A percentile compares a stretch with the other conserved stretches of the same genome.
These are phyloP conservation scores for Aphelidium insulamus DNA, from an alignment of 371 early-diverging fungal genomes.

Conservation along the genomic window DNA sequence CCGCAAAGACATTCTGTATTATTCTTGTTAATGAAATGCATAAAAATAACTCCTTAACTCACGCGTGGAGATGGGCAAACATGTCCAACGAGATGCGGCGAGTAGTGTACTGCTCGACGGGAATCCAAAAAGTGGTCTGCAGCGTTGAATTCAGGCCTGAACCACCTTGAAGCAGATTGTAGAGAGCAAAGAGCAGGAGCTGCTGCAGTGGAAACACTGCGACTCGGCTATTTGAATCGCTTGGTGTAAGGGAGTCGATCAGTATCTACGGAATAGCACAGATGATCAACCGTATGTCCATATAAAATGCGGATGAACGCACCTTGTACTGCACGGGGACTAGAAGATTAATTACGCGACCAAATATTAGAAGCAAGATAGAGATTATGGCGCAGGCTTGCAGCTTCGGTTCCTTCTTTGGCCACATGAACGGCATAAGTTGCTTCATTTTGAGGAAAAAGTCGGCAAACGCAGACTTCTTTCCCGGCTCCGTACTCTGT, in stretches of 20 bases:
- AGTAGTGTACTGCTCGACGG: conserved; percentile 74
- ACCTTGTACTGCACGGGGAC: conserved; percentile 54
- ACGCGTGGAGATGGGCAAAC: conserved; percentile 58
- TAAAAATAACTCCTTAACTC: background rate
- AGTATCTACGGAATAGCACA: conserved; percentile 29
- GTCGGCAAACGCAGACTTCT: conserved; percentile 16
- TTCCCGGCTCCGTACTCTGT: too few relatives aligned
- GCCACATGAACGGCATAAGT: conserved; percentile 69
- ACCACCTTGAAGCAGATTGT: conserved; percentile 13
- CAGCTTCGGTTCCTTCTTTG: conserved; percentile 30
- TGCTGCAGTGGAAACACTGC: conserved; percentile 18
- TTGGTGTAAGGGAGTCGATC: conserved; percentile 34
- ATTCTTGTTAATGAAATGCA: background rate
- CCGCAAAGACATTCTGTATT: conserved; percentile 37
- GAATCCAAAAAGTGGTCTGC: conserved; percentile 70
- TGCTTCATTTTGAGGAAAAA: conserved; percentile 27
- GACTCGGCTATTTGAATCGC: conserved; percentile 52
- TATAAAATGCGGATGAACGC: background rate
- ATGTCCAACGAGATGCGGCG: conserved; percentile 57
- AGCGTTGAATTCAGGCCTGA: conserved; percentile 52
- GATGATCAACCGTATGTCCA: conserved; percentile 4
- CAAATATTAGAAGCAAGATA: conserved; percentile 33
- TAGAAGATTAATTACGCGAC: conserved; percentile 53
- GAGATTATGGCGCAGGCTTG: conserved; percentile 46
- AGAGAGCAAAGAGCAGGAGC: background rate